Percentiles rank a stretch among this genome's conserved stretches.
Conservation (phyloP, 306 rosid genomes). For the Mimosa pudica region DNA sequence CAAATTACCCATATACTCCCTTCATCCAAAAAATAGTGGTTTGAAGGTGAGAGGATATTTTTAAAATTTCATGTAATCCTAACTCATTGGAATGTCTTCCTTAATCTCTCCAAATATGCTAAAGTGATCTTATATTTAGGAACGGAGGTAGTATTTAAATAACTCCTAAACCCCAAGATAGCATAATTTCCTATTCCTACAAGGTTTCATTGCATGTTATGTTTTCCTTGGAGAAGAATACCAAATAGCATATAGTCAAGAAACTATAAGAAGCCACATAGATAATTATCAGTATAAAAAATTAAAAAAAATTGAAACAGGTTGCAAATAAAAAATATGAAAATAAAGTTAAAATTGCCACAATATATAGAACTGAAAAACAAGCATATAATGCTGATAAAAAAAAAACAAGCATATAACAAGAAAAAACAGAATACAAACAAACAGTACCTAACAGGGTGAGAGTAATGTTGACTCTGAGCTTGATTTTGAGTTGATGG, state of each 20-base stretch:
- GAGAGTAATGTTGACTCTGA: slow-evolving; percentile 37
- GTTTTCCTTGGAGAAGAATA: not conserved
- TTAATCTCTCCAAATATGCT: no score
- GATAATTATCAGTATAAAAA: not conserved
- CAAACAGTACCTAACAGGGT: slow-evolving; percentile 50
- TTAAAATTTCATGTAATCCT: no score
- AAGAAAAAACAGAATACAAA: slow-evolving; percentile 11
- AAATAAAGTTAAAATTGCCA: not conserved
- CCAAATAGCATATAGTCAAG: not conserved
- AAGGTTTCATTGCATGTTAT: not conserved
- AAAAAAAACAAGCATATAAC: not conserved
- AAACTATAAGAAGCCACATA: not conserved
- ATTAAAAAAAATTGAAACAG: not conserved
- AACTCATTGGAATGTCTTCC: no score
- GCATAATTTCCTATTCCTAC: not conserved
- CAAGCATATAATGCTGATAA: no score
- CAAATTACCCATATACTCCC: no score
- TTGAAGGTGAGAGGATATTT: no score
- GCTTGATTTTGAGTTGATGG: slow-evolving; percentile 31
- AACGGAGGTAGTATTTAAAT: not conserved
- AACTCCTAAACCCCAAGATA: not conserved
- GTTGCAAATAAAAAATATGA: not conserved
- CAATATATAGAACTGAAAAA: not conserved
- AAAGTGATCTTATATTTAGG: no score
- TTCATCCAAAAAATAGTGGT: no score